Base-by-base conservation (phyloP, 768 basidiomycete species). In the Leccinum broughii region DNA sequence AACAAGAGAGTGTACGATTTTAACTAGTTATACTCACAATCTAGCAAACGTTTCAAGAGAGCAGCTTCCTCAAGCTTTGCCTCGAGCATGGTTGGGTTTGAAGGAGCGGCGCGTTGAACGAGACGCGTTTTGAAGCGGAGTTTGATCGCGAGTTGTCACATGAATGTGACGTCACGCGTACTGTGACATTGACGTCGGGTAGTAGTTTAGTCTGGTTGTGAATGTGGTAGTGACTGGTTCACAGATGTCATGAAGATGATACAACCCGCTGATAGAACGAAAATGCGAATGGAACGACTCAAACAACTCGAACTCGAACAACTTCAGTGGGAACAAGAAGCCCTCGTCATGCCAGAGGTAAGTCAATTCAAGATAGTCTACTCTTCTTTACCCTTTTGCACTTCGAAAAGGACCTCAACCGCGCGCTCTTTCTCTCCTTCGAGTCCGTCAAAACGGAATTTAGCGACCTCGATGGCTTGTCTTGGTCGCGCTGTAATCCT, bases 21-120 rank as follows among this genome's bases (percentile, higher is more conserved):
- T 28, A 28, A 28, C 26, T 28, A 28, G 26, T 28, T 7, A 28
- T 28, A 75, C 87, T 14, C 63, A 96, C 96, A 89, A 69, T 99
- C 96, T 11, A 99, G 82, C 51, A 99, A 82, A 70, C 92, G 93
- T 77, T 98, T 98, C 63, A 98, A 82, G 4, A 88, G 86, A 6
- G 88, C 88, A 7, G 96, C 95, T 77, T 94, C 89, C 57, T 84
- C 80, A 51, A 98, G 84, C 72, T 89, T 90, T 30, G 96, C 96
- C 88, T 98, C 96, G 58, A 93, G 82, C 92, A 93, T 93, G 62
- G 57, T 68, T 41, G 17, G 57, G 30, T 55, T 50, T 55, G 52
- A 39, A 51, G 51, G 48, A 44, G 13, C n/a, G 58, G 32, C 62
- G 69, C 75, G 66, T 50, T 51, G 53, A 51, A 59, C 51, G 48